Conservation (phyloP, 2,329 filamentous ascomycete genomes). For the Corniculantispora saksenae region DNA sequence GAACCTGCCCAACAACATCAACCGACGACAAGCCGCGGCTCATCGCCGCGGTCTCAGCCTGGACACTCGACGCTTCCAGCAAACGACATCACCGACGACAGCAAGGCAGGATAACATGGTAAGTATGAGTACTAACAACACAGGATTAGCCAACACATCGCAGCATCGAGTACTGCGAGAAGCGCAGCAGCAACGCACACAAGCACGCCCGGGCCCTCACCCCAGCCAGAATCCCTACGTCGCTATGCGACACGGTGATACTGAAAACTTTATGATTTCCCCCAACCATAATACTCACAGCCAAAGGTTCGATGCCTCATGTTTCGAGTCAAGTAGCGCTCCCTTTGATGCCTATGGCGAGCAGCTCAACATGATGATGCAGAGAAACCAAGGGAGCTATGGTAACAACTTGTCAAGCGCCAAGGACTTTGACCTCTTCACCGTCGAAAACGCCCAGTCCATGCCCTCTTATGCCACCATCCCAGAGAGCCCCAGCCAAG, state of each 20-base stretch:
- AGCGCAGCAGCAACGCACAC: conserved; percentile 82
- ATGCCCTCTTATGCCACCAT: conserved; percentile 54
- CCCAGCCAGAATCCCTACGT: conserved; percentile 28
- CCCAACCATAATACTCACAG: conserved; percentile 56
- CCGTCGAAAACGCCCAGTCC: conserved; percentile 46
- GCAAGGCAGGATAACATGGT: conserved; percentile 41
- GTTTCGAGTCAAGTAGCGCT: conserved; percentile 45
- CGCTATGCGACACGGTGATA: conserved; percentile 36
- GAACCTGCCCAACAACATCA: conserved; percentile 57
- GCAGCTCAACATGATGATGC: conserved; percentile 47
- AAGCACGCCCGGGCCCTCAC: conserved; percentile 68
- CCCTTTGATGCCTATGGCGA: conserved; percentile 50
- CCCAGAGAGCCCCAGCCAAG: conserved; percentile 47
- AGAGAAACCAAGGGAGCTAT: conserved; percentile 48
- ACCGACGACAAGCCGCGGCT: conserved; percentile 45
- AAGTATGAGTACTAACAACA: conserved; percentile 57
- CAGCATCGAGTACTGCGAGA: conserved; percentile 80
- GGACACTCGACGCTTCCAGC: conserved; percentile 61
- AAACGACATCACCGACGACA: conserved; percentile 28
- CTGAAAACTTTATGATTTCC: conserved; percentile 60
- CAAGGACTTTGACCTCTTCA: conserved; percentile 54
- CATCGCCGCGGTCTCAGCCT: conserved; percentile 86
- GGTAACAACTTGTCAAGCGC: conserved; percentile 42
- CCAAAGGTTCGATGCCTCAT: conserved; percentile 53
- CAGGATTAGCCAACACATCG: conserved; percentile 56